Evolutionary conservation across 1,284 basidiomycete genomes (phyloP).

Genomic region (Rhodotorula sp.): DNA sequence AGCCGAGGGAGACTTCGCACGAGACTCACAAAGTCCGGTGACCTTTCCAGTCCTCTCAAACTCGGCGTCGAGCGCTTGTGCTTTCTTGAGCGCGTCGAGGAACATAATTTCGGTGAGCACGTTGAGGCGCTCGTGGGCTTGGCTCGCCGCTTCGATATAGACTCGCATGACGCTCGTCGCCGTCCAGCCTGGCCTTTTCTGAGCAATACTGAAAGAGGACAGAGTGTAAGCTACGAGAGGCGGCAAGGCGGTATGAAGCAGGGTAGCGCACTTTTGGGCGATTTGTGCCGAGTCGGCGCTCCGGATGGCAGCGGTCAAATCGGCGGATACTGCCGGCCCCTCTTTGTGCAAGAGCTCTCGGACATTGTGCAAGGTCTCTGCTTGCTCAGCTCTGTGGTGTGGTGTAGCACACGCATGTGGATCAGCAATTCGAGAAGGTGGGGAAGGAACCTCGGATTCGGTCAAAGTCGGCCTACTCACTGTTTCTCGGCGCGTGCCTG

Average conservation of each 20-base stretch:
- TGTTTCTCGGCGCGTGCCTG: background rate
- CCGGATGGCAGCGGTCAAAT: constrained; percentile 15
- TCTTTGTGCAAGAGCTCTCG: background rate
- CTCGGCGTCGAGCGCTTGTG: constrained; percentile 63
- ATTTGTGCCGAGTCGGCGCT: constrained; percentile 6
- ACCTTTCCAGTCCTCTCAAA: constrained; percentile 62
- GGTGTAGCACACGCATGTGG: background rate
- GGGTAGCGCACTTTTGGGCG: constrained; percentile 8
- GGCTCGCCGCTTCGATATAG: constrained; percentile 65
- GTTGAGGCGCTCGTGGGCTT: constrained; percentile 67
- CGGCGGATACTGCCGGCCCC: background rate
- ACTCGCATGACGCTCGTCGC: constrained; percentile 68
- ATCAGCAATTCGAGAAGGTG: background rate
- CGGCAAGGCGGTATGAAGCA: background rate
- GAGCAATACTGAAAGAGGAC: constrained; percentile 4
- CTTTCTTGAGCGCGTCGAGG: constrained; percentile 61
- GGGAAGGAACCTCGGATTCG: background rate
- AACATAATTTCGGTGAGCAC: constrained; percentile 77
- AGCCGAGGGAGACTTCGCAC: too few species aligned
- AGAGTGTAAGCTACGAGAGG: background rate
- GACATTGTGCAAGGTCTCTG: constrained; percentile 3
- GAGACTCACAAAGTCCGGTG: constrained; percentile 56
- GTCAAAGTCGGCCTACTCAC: background rate
- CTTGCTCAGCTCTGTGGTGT: constrained; percentile 15
- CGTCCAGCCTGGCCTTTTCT: constrained; percentile 60